A percentile compares a stretch with the other conserved stretches of the same genome.
These are phyloP conservation scores for Gymnopus androsaceus DNA, from an alignment of 1,284 basidiomycete species.

Conservation along the genomic window DNA sequence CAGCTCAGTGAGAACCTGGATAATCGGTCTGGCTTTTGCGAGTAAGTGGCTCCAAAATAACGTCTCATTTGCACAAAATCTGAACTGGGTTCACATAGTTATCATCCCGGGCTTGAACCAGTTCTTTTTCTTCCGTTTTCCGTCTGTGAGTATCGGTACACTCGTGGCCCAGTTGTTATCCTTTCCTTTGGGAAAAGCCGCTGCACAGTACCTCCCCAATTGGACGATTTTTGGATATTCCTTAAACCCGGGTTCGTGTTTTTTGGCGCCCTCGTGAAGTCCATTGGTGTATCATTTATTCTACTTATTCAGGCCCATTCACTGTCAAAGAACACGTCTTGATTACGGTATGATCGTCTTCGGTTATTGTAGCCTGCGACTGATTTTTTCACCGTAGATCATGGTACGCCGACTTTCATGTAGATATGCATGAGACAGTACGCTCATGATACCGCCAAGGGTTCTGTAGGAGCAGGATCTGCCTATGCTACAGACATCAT, in stretches of 20 bases:
- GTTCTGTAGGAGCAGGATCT: slow-evolving; percentile 50
- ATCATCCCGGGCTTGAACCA: slow-evolving; percentile 50
- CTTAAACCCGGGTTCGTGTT: slow-evolving; percentile 70
- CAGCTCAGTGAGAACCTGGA: slow-evolving; percentile 16
- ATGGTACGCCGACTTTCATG: too few relatives aligned
- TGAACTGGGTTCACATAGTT: too few relatives aligned
- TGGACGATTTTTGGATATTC: slow-evolving; percentile 55
- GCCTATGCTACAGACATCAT: slow-evolving; percentile 79
- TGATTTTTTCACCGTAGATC: too few relatives aligned
- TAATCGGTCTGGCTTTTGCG: slow-evolving; percentile 18
- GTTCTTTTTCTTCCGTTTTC: slow-evolving; percentile 48
- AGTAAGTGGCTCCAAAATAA: background rate
- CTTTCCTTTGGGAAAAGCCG: slow-evolving; percentile 63
- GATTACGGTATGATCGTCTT: too few relatives aligned
- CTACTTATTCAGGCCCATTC: too few relatives aligned
- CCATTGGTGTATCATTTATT: too few relatives aligned
- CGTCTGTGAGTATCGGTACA: too few relatives aligned
- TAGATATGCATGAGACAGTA: too few relatives aligned
- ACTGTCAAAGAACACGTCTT: slow-evolving; percentile 75
- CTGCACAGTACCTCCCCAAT: slow-evolving; percentile 59
- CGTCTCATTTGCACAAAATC: too few relatives aligned
- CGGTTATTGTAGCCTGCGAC: too few relatives aligned
- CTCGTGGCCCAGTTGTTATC: slow-evolving; percentile 65
- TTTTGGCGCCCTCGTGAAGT: too few relatives aligned
- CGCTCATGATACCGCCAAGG: slow-evolving; percentile 22